These are phyloP conservation scores for Calocera viscosa DNA, from an alignment of 768 basidiomycete genomes.

Conservation along the genomic window DNA sequence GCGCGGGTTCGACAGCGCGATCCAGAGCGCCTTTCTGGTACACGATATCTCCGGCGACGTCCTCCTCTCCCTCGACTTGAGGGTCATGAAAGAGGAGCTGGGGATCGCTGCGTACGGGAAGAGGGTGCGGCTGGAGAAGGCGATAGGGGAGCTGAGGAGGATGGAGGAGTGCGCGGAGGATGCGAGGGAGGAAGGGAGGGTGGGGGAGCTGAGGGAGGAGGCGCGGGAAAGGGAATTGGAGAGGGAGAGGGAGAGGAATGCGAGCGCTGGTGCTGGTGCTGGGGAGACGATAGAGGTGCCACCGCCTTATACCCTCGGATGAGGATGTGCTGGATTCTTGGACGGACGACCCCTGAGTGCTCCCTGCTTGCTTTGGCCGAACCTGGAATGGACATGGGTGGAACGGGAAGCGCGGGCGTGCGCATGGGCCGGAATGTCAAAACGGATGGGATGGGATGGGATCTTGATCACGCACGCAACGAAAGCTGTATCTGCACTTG, in stretches of 20 bases:
- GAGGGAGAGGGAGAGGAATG: not conserved
- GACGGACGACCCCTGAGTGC: too few species aligned
- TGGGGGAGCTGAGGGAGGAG: not conserved
- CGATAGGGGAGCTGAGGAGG: constrained; percentile 30
- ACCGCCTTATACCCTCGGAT: constrained; percentile 4
- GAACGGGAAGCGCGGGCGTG: too few species aligned
- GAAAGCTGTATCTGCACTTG: too few species aligned
- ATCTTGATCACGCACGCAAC: too few species aligned
- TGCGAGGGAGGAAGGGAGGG: not conserved
- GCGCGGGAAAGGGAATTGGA: not conserved
- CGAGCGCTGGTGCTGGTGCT: not conserved
- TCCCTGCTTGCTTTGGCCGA: too few species aligned
- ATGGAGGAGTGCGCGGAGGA: not conserved
- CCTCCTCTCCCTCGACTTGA: constrained; percentile 34
- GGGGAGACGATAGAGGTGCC: not conserved
- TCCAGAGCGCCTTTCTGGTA: constrained; percentile 21
- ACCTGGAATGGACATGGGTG: too few species aligned
- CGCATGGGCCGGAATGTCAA: too few species aligned
- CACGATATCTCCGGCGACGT: constrained; percentile 38
- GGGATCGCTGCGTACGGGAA: constrained; percentile 35
- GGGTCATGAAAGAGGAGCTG: constrained; percentile 33
- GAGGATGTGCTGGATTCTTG: not conserved
- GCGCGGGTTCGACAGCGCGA: not conserved
- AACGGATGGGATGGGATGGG: too few species aligned
- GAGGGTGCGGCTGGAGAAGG: constrained; percentile 32